Conservation (phyloP, 805 yeast species). For the Metschnikowia peoriensis region DNA sequence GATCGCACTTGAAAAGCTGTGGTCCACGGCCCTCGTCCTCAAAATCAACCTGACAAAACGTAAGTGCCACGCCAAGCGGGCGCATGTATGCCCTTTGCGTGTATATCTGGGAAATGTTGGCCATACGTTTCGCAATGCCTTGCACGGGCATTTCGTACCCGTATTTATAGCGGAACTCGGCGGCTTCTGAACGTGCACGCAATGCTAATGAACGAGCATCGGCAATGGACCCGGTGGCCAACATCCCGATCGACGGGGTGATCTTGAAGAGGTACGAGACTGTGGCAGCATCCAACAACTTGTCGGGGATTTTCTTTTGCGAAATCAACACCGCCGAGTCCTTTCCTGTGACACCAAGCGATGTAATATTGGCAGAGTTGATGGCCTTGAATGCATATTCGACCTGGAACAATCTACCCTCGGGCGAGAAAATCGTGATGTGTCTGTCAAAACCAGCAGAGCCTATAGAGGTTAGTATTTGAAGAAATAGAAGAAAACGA, state of each 20-base stretch:
- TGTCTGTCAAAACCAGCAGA: slow-evolving; percentile 99
- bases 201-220: slow-evolving; percentile 90
- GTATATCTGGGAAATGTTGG: slow-evolving; percentile 90
- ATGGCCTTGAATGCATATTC: slow-evolving; percentile 98
- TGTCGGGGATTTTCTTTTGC: slow-evolving; percentile 96
- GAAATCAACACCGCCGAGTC: slow-evolving; percentile 85
- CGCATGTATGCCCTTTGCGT: slow-evolving; percentile 99
- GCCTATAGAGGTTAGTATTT: slow-evolving; percentile 47
- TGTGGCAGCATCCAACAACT: slow-evolving; percentile 81
- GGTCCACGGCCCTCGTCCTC: slow-evolving; percentile 89
- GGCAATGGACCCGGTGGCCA: slow-evolving; percentile 93
- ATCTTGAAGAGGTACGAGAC: slow-evolving; percentile 84
- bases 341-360: slow-evolving; percentile 82
- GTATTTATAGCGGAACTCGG: slow-evolving; percentile 89
- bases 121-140: slow-evolving; percentile 89
- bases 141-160: slow-evolving; percentile 98
- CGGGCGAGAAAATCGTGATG: slow-evolving; percentile 97
- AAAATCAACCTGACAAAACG: slow-evolving; percentile 67
- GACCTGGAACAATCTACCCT: slow-evolving; percentile 95
- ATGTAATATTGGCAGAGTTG: slow-evolving; percentile 86
- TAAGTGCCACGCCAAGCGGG: slow-evolving; percentile 92
- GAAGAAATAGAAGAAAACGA: neutral
- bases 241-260: slow-evolving; percentile 79
- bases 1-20: slow-evolving; percentile 87
- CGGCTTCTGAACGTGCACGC: slow-evolving; percentile 93